Base-by-base conservation (phyloP, 257 asterid genomes). In the Solanum megistacrolobum region DNA sequence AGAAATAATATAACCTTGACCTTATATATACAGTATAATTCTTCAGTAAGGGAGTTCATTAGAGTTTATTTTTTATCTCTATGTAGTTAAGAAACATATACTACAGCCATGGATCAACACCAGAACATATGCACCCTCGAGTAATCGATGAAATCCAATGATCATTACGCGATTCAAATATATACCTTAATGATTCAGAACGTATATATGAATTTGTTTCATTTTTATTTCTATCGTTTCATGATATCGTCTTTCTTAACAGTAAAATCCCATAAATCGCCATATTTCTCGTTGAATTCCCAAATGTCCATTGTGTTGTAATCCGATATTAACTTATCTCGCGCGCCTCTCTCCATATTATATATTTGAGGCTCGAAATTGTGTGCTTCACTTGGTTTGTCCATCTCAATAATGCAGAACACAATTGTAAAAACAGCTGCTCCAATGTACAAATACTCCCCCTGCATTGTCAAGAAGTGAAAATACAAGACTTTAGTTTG, bases 331-430 rank as follows among this genome's bases (percentile, higher is more conserved):
- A 96, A 88, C 94, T 96, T 95, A 88, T 96, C 98, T 1, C 99
- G 95, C 3, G 95, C 95, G 21, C 98, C 98, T 90, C 98, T 90
- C 87, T 96, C 99, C 98, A 96, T 95, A 71, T 92, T 94, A 88
- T 96, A 96, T 88, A 96, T 96, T 88, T 95, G 97, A 83, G 99
- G 99, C 87, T 94, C 97, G 72, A 96, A 96, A 94, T 95, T 96
- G 92, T 96, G 99, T 0, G 99, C 89, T 83, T 96, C 98, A 36
- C 99, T 95, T 41, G 98, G 98, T 89, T 95, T 95, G 88, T 93
- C 94, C 97, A 96, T 94, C 94, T 96, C 98, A 34, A 96, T 94
- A 6, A 93, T 87, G 88, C 98, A 94, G 55, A 93, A 95, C 55
- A 95, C 84, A 83, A 92, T 92, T 0, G 95, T 89, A 83, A 94